phyloP scores from a whole-genome alignment of 352 stramenopile species.

The Aphanomyces cochlioides region DNA sequence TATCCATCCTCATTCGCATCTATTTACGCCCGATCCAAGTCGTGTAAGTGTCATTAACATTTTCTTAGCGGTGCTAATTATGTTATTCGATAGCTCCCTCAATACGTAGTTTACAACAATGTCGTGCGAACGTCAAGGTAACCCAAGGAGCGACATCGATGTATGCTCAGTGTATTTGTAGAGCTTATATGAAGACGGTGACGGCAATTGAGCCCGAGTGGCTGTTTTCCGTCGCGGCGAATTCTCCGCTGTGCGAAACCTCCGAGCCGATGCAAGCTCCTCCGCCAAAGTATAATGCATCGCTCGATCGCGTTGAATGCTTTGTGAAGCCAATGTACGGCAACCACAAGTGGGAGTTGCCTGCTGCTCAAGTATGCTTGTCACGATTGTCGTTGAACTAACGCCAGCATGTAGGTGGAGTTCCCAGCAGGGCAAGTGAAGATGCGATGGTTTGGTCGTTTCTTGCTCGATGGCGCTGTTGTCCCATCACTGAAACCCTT shows the following conservation, averaged over 20 bases:
- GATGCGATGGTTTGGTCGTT: conserved; percentile 83
- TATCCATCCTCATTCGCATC: conserved; percentile 78
- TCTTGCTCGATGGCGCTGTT: conserved; percentile 67
- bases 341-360: conserved; percentile 60
- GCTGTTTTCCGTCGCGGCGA: conserved; percentile 84
- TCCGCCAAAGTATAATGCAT: conserved; percentile 52
- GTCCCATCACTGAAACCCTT: conserved; percentile 69
- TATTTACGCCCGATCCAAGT: conserved; percentile 65
- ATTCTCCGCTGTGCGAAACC: conserved; percentile 69
- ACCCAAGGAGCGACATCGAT: neutral
- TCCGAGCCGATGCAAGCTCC: conserved; percentile 56
- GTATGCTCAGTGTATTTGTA: neutral
- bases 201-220: conserved; percentile 97
- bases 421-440: conserved; percentile 11
- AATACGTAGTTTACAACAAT: conserved; percentile 74
- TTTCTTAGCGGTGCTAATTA: neutral
- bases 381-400: neutral
- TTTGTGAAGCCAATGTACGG: conserved; percentile 77
- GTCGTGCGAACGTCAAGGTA: conserved; percentile 64
- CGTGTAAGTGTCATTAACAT: conserved; percentile 30
- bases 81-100: conserved; percentile 36
- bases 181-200: conserved; percentile 95
- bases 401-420: neutral
- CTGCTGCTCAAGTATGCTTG: conserved; percentile 47
- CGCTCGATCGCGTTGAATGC: conserved; percentile 65